Conservation (phyloP, 108 stramenopile genomes). For the Thalassiosira profunda region DNA sequence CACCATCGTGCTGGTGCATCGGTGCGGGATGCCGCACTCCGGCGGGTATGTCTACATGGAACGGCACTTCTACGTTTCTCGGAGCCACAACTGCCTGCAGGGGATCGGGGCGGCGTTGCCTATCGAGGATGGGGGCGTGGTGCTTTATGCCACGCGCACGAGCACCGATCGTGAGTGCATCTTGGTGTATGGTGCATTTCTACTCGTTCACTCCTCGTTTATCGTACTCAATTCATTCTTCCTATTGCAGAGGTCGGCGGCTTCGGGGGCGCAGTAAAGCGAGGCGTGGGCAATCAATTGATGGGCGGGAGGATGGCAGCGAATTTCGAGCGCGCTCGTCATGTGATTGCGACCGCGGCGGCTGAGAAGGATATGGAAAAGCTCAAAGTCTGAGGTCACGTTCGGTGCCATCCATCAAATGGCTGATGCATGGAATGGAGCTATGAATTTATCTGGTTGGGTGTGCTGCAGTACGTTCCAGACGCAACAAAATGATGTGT, state of each 20-base stretch:
- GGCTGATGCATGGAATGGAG: no score
- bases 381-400: constrained; percentile 3
- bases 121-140: constrained; percentile 42
- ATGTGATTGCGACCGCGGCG: constrained; percentile 22
- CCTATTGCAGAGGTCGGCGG: constrained; percentile 39
- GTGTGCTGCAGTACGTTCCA: no score
- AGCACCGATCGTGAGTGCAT: constrained; percentile 44
- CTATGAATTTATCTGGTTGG: no score
- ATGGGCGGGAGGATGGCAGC: constrained; percentile 54
- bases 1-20: constrained; percentile 56
- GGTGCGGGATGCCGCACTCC: constrained; percentile 38
- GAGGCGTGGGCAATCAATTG: constrained; percentile 53
- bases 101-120: constrained; percentile 51
- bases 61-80: constrained; percentile 60
- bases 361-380: constrained; percentile 6
- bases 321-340: constrained; percentile 51
- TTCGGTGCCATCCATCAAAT: no score
- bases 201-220: not conserved
- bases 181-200: not conserved
- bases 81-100: constrained; percentile 65
- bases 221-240: not conserved
- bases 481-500: not conserved
- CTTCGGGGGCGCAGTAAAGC: constrained; percentile 58
- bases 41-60: constrained; percentile 54
- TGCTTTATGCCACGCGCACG: constrained; percentile 59